Evolutionary conservation across 768 basidiomycete genomes (phyloP).

Genomic region (Rhodocollybia butyracea): DNA sequence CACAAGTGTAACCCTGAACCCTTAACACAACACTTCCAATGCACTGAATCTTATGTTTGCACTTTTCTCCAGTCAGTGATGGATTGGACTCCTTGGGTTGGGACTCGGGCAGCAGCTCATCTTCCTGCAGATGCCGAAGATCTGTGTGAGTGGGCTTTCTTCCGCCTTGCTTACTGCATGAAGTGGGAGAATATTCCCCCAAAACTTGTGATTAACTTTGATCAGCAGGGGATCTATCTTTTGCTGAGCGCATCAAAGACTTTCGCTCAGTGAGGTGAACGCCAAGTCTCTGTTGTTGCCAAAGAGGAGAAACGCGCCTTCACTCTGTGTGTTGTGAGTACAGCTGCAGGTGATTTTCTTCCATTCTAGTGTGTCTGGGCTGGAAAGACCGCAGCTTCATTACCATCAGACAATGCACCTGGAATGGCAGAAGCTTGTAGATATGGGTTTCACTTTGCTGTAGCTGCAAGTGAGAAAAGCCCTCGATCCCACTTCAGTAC

Average conservation of each 20-base stretch:
- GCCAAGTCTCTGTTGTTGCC: conserved; percentile 17
- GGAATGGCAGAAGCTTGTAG: conserved; percentile 12
- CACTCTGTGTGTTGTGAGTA: conserved; percentile 23
- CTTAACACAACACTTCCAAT: conserved; percentile 12
- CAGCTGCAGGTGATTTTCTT: conserved; percentile 21
- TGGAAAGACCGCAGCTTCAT: conserved; percentile 15
- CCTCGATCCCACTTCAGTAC: conserved; percentile 22
- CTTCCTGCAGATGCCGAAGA: conserved; percentile 12
- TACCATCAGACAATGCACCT: conserved; percentile 11
- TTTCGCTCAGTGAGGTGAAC: conserved; percentile 7
- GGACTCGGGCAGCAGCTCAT: conserved; percentile 12
- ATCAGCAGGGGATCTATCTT: conserved; percentile 12
- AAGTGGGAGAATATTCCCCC: conserved; percentile 12
- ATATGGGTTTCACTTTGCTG: conserved; percentile 18
- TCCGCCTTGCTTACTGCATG: conserved; percentile 7
- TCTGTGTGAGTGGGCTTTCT: conserved; percentile 1
- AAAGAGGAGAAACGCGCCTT: conserved; percentile 20
- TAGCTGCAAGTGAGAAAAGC: conserved; percentile 16
- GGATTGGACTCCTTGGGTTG: conserved; percentile 5
- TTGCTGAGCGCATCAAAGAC: conserved; percentile 7
- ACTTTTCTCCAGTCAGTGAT: background rate
- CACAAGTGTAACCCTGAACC: conserved; percentile 3
- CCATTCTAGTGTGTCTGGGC: conserved; percentile 30
- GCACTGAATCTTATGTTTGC: conserved; percentile 14
- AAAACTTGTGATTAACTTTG: conserved; percentile 13